Base-by-base conservation (phyloP, 805 yeast species). In the Wickerhamomyces rabaulensis region DNA sequence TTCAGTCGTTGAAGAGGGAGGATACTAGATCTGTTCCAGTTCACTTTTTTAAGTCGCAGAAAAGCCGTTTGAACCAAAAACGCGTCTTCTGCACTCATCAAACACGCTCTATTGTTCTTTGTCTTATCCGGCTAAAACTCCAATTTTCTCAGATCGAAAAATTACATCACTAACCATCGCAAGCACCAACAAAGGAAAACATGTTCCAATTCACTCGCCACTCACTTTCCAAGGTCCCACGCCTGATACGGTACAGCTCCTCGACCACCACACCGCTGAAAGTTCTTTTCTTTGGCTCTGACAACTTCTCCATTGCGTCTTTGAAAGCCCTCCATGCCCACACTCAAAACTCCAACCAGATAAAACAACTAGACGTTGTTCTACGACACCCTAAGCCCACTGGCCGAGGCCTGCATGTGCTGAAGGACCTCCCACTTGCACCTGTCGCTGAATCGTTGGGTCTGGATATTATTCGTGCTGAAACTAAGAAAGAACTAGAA, bases 281-380 rank as follows among this genome's bases (percentile, higher is more conserved):
- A 33, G 52, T 87, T 9, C 87, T 89, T 1, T 86, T 79, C 58
- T 88, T 88, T 62, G 96, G 96, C 0, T 78, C 90, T 1, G 96
- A 88, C 58, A 63, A 62, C 20, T 88, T 87, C 63, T 81, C 90
- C 54, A 74, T 80, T 23, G 67, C 63, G 9, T 76, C 86, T 3
- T 67, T 87, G 16, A 56, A 63, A 9, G 67, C 66, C 15, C 53
- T 75, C 8, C 53, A 70, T 4, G 49, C 65, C 20, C 46, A 54
- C 39, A 44, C 48, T 27, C 45, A 40, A 3, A 36, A 52, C 37
- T 41, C 52, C 42, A 36, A 58, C 48, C 37, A 52, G 8, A 49
- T 70, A 22, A 48, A 61, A 48, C 40, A 60, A 2, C 62, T 88
- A 3, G 86, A 86, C 50, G 75, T 87, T 10, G 75, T 87, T 4